Evolutionary conservation across 2,329 filamentous ascomycete genomes (phyloP).

Genomic region (Pseudonectria buxi): DNA sequence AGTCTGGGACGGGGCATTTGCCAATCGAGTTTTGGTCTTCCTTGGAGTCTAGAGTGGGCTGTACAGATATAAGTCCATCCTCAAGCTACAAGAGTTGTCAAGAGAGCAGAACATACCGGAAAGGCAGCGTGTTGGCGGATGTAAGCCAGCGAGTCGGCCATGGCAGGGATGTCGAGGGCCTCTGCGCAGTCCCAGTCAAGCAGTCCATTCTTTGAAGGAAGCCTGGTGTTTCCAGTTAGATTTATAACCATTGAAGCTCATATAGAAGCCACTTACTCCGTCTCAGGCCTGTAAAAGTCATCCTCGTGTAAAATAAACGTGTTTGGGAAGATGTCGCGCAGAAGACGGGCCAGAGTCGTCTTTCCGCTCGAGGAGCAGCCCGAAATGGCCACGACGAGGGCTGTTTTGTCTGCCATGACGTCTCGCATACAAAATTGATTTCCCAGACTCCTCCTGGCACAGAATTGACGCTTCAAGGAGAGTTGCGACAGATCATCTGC

Average conservation of each 20-base stretch:
- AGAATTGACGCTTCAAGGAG: no score
- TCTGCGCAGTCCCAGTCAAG: constrained; percentile 90
- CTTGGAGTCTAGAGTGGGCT: constrained; percentile 28
- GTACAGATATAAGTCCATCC: not conserved
- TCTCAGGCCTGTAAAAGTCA: constrained; percentile 86
- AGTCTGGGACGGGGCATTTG: constrained; percentile 42
- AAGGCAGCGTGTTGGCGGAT: constrained; percentile 63
- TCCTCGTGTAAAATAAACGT: constrained; percentile 88
- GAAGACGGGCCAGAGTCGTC: constrained; percentile 80
- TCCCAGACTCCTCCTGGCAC: no score
- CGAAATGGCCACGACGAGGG: constrained; percentile 71
- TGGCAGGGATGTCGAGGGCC: constrained; percentile 63
- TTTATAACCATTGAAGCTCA: not conserved
- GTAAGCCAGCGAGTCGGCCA: constrained; percentile 61
- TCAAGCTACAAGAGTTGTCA: not conserved
- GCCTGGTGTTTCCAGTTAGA: constrained; percentile 37
- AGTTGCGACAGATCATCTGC: no score
- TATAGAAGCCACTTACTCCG: constrained; percentile 44
- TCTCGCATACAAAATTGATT: no score
- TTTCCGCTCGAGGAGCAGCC: constrained; percentile 92
- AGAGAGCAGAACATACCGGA: constrained; percentile 36
- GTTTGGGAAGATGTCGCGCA: constrained; percentile 72
- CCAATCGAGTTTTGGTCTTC: constrained; percentile 59
- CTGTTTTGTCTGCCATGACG: constrained; percentile 35
- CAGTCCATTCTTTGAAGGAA: constrained; percentile 53